Evolutionary conservation across 345 rosid species (phyloP), one percentile per base, ranked within the genome.

Genomic region (Populus deltoides): DNA sequence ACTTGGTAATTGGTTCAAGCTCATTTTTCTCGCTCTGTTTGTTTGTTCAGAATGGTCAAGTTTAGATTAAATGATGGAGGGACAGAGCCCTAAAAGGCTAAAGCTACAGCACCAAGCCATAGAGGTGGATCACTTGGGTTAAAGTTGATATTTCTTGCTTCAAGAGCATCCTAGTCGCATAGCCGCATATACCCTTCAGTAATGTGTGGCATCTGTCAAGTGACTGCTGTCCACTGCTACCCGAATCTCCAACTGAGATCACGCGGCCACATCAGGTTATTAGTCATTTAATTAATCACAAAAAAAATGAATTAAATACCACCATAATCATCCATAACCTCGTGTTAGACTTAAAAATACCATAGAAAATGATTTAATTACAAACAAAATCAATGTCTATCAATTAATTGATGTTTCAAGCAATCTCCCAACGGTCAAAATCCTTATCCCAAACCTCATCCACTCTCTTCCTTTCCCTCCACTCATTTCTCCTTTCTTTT

Each of bases 371-470:
- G 36, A 62, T 24, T 15, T 12, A 0, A 18, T 25, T 5, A 57
- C 12, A 57, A 57, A 57, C 6, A 57, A 57, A 31, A 68, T 36
- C 20, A 7, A 31, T 55, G 4, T 51, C 25, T 29, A 29, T 72
- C 33, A 76, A 63, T 47, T 55, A 76, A 68, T 35, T 76, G 36
- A 11, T 74, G 79, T 33, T 81, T 83, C 84, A 69, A 67, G 39
- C 71, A 84, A 84, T 51, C 81, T 77, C 81, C 81, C 76, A 86
- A 81, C 83, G 49, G 82, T 85, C 89, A 85, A 83, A 88, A 88
- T 85, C 89, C 92, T 90, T 90, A 93, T 91, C 94, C 65, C 78
- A 31, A 86, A 88, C 92, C 92, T 87, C 81, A 94, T 91, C 97
- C 87, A 24, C 73, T 73, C 71, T 77, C 83, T 70, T 78, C 68